Evolutionary conservation across 1,284 basidiomycete genomes (phyloP), one percentile per base, ranked within the genome.

Genomic region (Uromyces viciae-fabae): DNA sequence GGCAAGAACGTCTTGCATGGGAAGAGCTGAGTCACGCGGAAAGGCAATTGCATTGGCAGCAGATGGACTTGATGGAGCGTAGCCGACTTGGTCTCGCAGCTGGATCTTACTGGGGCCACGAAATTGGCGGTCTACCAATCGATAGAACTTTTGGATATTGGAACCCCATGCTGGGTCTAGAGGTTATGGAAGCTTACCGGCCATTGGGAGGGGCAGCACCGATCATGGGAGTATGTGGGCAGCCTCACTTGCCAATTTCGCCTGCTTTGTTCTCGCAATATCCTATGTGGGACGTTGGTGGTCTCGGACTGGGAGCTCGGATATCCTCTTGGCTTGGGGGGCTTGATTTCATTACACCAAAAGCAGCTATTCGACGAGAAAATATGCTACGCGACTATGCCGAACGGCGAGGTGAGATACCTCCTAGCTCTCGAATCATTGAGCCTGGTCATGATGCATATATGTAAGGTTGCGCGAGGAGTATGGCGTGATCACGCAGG

Each of bases 261-360:
- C 22, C 25, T 36, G 42, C 42, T 31, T 64, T 81, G 58, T 52
- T 66, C 36, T 64, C 60, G 11, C 72, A 42, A 11, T 81, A 68
- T 75, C 79, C 79, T 19, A 75, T 81, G 71, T 81, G 79, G 79
- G 60, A 62, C 36, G 58, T 54, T 3, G 79, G 79, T n/a, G 79
- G 79, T 11, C 52, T 81, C 25, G 79, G 79, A 22, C 17, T 81
- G 46, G 79, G 79, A 38, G 49, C 68, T 36, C 28, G 79, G n/a
- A 81, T 81, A 25, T 74, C 79, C 9, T 62, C 62, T 36, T 77
- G 75, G 75, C 33, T 73, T 56, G 52, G 15, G 8, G 71, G 42
- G 14, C 40, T 42, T 38, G 42, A 38, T 5, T 74, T 52, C 33
- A 40, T 81, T 7, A 66, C 46, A 36, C 78, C 78, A 25, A 40